Conservation (phyloP, 2,329 filamentous ascomycete genomes). For the Sclerotinia sclerotiorum region DNA sequence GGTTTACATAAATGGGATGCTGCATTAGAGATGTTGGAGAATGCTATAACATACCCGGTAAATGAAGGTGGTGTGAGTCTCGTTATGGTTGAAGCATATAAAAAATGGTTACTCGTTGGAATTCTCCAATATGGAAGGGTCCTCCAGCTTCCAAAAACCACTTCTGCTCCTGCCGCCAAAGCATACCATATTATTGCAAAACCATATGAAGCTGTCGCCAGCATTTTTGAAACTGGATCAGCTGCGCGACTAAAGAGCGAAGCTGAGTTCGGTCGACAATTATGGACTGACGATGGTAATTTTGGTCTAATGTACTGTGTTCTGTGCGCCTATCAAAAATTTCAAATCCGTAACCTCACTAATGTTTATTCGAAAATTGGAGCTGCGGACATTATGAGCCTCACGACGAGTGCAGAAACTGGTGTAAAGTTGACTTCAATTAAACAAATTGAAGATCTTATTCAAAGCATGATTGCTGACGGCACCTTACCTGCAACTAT, state of each 20-base stretch:
- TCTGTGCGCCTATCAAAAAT: conserved; percentile 68
- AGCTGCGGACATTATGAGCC: conserved; percentile 51
- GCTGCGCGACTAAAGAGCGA: conserved; percentile 63
- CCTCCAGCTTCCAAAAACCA: conserved; percentile 55
- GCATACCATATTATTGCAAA: conserved; percentile 59
- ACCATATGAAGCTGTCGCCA: conserved; percentile 69
- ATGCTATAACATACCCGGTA: conserved; percentile 66
- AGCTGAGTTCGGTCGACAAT: conserved; percentile 54
- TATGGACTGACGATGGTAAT: conserved; percentile 75
- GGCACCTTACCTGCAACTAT: conserved; percentile 55
- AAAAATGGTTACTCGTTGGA: conserved; percentile 81
- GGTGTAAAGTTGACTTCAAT: conserved; percentile 46
- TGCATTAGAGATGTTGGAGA: conserved; percentile 61
- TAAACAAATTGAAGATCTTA: conserved; percentile 48
- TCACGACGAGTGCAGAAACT: conserved; percentile 56
- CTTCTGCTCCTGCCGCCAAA: conserved; percentile 54
- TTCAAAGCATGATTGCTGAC: conserved; percentile 56
- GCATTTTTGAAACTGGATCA: conserved; percentile 63
- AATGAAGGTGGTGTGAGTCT: conserved; percentile 64
- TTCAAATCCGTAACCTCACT: conserved; percentile 71
- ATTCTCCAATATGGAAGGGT: conserved; percentile 68
- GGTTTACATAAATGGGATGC: conserved; percentile 60
- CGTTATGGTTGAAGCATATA: conserved; percentile 86
- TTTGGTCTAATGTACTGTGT: conserved; percentile 68
- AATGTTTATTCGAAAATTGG: conserved; percentile 66